Base-by-base conservation (phyloP, 2,329 filamentous ascomycete species). In the Diaporthe nobilis region DNA sequence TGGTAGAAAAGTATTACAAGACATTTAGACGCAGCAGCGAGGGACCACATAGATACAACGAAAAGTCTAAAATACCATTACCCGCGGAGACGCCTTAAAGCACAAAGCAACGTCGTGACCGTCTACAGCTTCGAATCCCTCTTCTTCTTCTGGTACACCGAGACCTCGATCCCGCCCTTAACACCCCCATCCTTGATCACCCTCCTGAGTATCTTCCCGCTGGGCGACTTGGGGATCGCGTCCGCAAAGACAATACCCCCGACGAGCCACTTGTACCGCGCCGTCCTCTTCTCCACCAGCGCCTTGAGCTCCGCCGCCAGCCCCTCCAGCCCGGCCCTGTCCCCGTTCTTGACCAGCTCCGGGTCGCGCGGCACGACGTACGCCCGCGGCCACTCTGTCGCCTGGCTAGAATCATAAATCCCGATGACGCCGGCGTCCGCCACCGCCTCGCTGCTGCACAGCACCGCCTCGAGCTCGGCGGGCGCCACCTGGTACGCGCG, bases 221-320 rank as follows among this genome's bases (percentile, higher is more conserved):
- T 87, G 0, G 91, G 90, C 76, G 93, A 94, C 85, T 94, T 95
- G 10, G 93, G 93, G 47, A 95, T 92, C 15, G 85, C 85, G 49
- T 93, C 89, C 2, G 93, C 86, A 81, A 94, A 94, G 28, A 89
- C 85, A 20, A 95, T 89, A 0, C 93, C 93, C 0, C 93, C 93
- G 3, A 89, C 90, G 76, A 95, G 86, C 82, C 91, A 89, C 83
- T 95, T 95, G 79, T 91, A 90, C 76, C 84, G 87, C 0, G 91
- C 89, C 39, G 93, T 90, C 65, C 89, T 88, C 80, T 87, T 85
- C 68, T 91, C 89, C 71, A 94, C 88, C 82, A 90, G 90, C 25
- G 82, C 81, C 79, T 89, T 87, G 65, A 95, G 89, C 22, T 90
- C 87, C 44, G 86, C 82, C 2, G 88, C 89, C 2, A 88, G 87